Evolutionary conservation across 2,329 filamentous ascomycete genomes (phyloP).

Genomic region (Beauveria asiatica): DNA sequence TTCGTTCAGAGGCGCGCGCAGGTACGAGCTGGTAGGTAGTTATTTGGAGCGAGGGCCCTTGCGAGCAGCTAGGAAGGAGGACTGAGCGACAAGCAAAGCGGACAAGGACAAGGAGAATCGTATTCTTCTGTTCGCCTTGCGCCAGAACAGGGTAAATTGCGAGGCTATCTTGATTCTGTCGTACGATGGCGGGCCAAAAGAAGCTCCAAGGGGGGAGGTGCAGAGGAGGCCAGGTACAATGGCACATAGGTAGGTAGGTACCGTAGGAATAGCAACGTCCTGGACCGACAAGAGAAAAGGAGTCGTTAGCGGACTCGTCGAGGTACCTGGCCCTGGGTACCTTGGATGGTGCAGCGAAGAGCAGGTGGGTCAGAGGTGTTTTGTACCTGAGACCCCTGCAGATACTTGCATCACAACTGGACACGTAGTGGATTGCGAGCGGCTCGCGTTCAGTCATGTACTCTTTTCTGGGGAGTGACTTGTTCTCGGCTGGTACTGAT

Average conservation of each 20-base stretch:
- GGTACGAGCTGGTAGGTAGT: not conserved
- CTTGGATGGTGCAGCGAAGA: too few relatives aligned
- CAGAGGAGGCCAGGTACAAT: not conserved
- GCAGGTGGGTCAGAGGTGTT: not conserved
- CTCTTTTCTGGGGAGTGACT: not conserved
- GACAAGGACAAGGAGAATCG: not conserved
- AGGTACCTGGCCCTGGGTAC: not conserved
- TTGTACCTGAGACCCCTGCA: not conserved
- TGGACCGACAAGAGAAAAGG: conserved; percentile 1
- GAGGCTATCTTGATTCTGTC: not conserved
- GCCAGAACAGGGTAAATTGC: not conserved
- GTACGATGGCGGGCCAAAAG: not conserved
- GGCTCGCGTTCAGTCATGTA: not conserved
- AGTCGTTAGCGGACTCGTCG: not conserved
- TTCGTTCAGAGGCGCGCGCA: not conserved
- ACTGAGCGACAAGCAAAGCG: not conserved
- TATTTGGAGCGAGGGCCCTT: not conserved
- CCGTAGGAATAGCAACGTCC: not conserved
- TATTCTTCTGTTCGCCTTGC: not conserved
- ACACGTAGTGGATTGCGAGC: too few relatives aligned
- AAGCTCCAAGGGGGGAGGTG: not conserved
- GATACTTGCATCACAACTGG: not conserved
- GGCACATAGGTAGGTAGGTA: too few relatives aligned
- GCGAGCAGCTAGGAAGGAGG: not conserved
- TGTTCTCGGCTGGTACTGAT: not conserved